A percentile compares a stretch with the other conserved stretches of the same genome.
Evolutionary conservation across 768 basidiomycete species (phyloP).

Genomic region (Rhodotorula babjevae): DNA sequence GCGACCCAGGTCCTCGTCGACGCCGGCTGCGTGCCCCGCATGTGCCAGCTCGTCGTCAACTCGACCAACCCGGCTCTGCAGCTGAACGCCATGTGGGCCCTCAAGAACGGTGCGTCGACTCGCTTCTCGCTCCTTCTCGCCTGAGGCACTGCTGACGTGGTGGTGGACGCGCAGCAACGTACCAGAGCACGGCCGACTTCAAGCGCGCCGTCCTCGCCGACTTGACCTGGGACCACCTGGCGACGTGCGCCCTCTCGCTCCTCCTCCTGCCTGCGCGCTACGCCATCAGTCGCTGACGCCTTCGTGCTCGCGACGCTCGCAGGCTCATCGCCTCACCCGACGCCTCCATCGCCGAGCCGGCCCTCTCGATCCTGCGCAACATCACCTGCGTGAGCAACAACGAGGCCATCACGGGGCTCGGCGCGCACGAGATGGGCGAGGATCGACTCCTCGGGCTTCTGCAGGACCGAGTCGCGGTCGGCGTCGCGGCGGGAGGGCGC

Average conservation of each 20-base stretch:
- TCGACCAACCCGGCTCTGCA: background rate
- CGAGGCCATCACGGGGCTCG: conserved; percentile 22
- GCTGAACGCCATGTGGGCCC: conserved; percentile 35
- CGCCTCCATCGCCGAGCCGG: conserved; percentile 12
- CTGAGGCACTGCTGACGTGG: too few species aligned
- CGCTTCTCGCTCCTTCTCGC: too few species aligned
- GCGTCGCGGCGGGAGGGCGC: background rate
- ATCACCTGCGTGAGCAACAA: conserved; percentile 24
- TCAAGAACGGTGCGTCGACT: conserved; percentile 36
- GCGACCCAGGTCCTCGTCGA: conserved; percentile 16
- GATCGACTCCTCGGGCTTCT: conserved; percentile 23
- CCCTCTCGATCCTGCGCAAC: conserved; percentile 40
- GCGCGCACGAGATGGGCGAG: conserved; percentile 23
- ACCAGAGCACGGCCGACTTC: conserved; percentile 29
- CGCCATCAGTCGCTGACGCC: too few species aligned
- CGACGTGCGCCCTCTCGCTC: conserved; percentile 11
- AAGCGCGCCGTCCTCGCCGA: conserved; percentile 22
- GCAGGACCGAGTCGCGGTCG: background rate
- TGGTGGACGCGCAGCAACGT: conserved; percentile 15
- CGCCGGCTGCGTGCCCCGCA: conserved; percentile 25
- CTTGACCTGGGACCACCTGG: conserved; percentile 32
- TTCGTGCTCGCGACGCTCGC: background rate
- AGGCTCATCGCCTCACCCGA: conserved; percentile 6
- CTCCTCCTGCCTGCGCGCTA: too few species aligned
- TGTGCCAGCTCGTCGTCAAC: conserved; percentile 18